Conservation (phyloP, 805 yeast species). For the Myxozyma geophila region DNA sequence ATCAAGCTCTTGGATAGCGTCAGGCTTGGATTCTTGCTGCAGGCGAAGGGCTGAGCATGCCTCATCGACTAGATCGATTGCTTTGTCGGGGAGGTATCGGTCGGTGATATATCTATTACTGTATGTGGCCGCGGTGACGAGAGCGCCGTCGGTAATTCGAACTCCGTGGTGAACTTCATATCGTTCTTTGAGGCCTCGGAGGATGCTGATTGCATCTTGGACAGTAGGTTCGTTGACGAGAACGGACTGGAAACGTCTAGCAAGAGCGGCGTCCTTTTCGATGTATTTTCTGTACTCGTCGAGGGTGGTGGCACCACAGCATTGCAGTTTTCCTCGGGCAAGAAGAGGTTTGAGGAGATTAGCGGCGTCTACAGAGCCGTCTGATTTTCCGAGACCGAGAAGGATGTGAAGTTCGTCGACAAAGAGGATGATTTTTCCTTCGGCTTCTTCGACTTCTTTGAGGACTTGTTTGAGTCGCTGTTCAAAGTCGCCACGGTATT, state of each 20-base stretch:
- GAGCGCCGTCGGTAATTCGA: constrained; percentile 85
- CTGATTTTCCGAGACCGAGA: constrained; percentile 88
- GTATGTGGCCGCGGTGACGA: constrained; percentile 90
- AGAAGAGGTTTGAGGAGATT: constrained; percentile 90
- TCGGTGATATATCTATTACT: constrained; percentile 91
- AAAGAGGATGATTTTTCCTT: constrained; percentile 77
- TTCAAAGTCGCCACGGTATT: constrained; percentile 95
- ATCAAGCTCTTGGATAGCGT: constrained; percentile 85
- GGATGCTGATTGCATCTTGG: constrained; percentile 85
- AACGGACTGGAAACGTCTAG: constrained; percentile 92
- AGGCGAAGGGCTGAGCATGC: constrained; percentile 93
- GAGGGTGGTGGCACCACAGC: constrained; percentile 95
- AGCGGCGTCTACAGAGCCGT: constrained; percentile 95
- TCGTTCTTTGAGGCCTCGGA: constrained; percentile 90
- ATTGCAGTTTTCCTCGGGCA: constrained; percentile 88
- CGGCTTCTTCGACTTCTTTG: constrained; percentile 78
- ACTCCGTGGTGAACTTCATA: constrained; percentile 99
- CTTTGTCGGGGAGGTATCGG: constrained; percentile 91
- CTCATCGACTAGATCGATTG: constrained; percentile 94
- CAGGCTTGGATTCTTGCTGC: constrained; percentile 97
- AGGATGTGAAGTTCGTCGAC: constrained; percentile 90
- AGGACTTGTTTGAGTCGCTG: constrained; percentile 81
- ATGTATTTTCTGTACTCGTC: constrained; percentile 92
- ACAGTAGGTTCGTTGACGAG: constrained; percentile 85
- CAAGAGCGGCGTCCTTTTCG: constrained; percentile 94